Percentiles rank a stretch among this genome's conserved stretches.
Conservation (phyloP, 2,329 filamentous ascomycete species). For the Clonostachys rosea region DNA sequence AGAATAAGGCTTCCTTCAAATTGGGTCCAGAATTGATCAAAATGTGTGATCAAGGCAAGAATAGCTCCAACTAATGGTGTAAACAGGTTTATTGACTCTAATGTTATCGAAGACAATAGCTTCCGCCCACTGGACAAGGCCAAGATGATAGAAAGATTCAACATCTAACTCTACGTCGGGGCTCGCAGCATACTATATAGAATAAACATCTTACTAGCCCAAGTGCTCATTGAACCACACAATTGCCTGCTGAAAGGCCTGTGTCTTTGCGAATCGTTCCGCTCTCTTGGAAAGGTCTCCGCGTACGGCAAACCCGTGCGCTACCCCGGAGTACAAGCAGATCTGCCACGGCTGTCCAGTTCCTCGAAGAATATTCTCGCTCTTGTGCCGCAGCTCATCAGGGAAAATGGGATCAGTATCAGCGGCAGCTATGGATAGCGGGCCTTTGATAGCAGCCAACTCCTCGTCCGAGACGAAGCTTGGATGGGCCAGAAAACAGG, state of each 20-base stretch:
- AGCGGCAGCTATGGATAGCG: conserved; percentile 61
- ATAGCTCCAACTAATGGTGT: too few relatives aligned
- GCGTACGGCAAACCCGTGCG: conserved; percentile 73
- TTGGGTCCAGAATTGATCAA: too few relatives aligned
- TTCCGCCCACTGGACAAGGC: too few relatives aligned
- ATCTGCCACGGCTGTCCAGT: conserved; percentile 67
- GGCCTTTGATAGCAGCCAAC: conserved; percentile 59
- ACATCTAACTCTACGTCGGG: too few relatives aligned
- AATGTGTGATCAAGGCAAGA: too few relatives aligned
- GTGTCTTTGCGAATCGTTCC: conserved; percentile 70
- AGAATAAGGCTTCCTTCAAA: too few relatives aligned
- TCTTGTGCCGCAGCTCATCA: conserved; percentile 56
- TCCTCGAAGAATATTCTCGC: conserved; percentile 51
- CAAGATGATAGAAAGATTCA: too few relatives aligned
- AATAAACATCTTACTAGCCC: background rate
- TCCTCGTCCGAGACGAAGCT: conserved; percentile 68
- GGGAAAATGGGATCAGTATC: conserved; percentile 66
- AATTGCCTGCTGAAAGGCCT: conserved; percentile 74
- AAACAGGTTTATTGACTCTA: too few relatives aligned
- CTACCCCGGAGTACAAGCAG: conserved; percentile 65
- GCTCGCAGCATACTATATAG: too few relatives aligned
- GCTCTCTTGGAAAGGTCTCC: conserved; percentile 53
- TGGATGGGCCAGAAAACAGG: conserved; percentile 72
- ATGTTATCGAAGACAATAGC: too few relatives aligned
- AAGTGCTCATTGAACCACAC: conserved; percentile 4